A percentile compares a stretch with the other conserved stretches of the same genome.
These are phyloP conservation scores for Lachancea sp. DNA, from an alignment of 805 yeast species.

Conservation along the genomic window DNA sequence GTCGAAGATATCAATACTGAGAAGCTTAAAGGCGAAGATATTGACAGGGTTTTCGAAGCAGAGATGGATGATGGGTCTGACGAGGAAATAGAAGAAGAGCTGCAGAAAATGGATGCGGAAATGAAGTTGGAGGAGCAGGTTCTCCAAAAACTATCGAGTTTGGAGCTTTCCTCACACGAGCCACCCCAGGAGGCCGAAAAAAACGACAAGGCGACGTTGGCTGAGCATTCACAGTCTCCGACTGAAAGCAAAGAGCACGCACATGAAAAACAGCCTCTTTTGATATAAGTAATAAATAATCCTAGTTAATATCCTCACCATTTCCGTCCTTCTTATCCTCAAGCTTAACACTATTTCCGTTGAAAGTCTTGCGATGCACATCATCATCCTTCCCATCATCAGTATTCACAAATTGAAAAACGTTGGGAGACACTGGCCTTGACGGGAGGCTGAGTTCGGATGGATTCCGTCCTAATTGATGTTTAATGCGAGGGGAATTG, in stretches of 20 bases:
- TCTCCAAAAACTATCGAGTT: not conserved
- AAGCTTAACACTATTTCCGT: conserved; percentile 49
- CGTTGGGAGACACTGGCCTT: conserved; percentile 29
- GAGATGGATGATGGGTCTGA: conserved; percentile 23
- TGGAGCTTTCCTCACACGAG: not conserved
- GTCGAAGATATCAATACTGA: conserved; percentile 38
- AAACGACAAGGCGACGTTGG: not conserved
- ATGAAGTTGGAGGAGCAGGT: conserved; percentile 9
- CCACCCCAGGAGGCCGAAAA: not conserved
- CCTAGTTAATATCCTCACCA: conserved; percentile 17
- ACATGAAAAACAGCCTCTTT: conserved; percentile 3
- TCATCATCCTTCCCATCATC: conserved; percentile 22
- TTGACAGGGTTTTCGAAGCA: conserved; percentile 28
- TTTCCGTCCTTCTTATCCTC: conserved; percentile 38
- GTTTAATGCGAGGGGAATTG: conserved; percentile 12
- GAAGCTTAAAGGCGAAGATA: conserved; percentile 33
- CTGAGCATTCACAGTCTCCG: not conserved
- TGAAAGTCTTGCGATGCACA: conserved; percentile 38
- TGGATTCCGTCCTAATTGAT: conserved; percentile 14
- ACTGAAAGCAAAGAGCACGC: not conserved
- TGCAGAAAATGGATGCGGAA: conserved; percentile 31
- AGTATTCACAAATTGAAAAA: conserved; percentile 25
- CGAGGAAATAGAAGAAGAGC: conserved; percentile 36
- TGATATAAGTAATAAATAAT: not conserved
- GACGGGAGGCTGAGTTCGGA: conserved; percentile 28